phyloP scores from a whole-genome alignment of 1,284 basidiomycete genomes.

The Marasmius fiardii region DNA sequence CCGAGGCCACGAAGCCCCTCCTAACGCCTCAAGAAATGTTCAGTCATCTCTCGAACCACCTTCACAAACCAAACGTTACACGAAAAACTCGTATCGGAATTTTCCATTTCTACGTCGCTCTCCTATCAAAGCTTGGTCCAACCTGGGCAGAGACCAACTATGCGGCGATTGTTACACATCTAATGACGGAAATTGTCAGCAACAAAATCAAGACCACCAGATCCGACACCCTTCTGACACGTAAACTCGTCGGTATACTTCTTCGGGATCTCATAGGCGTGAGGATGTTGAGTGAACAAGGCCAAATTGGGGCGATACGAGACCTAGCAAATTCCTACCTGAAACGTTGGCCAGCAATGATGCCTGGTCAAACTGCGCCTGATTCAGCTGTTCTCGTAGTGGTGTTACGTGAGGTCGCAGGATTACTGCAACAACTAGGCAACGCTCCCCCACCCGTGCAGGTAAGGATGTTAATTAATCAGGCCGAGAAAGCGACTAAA shows the following conservation, averaged over 20 bases:
- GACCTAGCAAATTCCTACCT: slow-evolving; percentile 82
- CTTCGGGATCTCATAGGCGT: slow-evolving; percentile 86
- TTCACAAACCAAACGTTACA: slow-evolving; percentile 70
- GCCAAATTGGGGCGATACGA: slow-evolving; percentile 88
- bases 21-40: slow-evolving; percentile 83
- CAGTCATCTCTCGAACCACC: slow-evolving; percentile 69
- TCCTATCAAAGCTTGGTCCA: slow-evolving; percentile 75
- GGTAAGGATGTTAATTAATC: slow-evolving; percentile 31
- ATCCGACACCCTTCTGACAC: slow-evolving; percentile 74
- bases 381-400: slow-evolving; percentile 71
- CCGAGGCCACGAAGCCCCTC: slow-evolving; percentile 70
- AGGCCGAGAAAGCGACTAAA: slow-evolving; percentile 2
- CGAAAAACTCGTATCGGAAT: slow-evolving; percentile 81
- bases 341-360: slow-evolving; percentile 89
- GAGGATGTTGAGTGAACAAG: slow-evolving; percentile 88
- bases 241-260: slow-evolving; percentile 74
- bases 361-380: slow-evolving; percentile 82
- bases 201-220: slow-evolving; percentile 52
- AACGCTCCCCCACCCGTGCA: slow-evolving; percentile 90
- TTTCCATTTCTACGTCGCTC: slow-evolving; percentile 84
- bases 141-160: slow-evolving; percentile 86
- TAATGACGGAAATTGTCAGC: slow-evolving; percentile 75
- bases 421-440: slow-evolving; percentile 85
- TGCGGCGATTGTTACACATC: slow-evolving; percentile 72
- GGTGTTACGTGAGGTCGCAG: slow-evolving; percentile 81